These are phyloP conservation scores for Ceratocystis diversiconidia DNA, from an alignment of 2,329 filamentous ascomycete genomes.

Conservation along the genomic window DNA sequence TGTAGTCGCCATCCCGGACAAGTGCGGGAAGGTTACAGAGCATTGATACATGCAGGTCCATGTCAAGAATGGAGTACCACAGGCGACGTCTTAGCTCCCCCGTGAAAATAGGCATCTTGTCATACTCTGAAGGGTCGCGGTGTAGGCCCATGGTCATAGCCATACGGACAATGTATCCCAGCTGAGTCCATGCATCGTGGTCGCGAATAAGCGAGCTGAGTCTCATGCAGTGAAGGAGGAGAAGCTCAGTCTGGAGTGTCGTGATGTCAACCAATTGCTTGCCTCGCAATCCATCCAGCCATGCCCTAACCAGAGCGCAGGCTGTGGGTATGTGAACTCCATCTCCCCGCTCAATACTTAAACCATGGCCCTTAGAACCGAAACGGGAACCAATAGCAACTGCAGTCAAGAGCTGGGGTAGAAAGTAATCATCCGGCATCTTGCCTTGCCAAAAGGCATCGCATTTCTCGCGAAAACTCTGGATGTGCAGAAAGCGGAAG, in stretches of 20 bases:
- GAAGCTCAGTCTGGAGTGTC: slow-evolving; percentile 39
- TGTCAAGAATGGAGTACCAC: slow-evolving; percentile 43
- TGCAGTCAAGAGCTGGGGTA: slow-evolving; percentile 39
- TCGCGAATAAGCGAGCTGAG: slow-evolving; percentile 37
- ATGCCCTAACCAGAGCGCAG: slow-evolving; percentile 38
- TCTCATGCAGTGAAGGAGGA: slow-evolving; percentile 39
- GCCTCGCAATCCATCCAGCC: slow-evolving; percentile 38
- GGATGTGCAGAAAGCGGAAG: slow-evolving; percentile 39
- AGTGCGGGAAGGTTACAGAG: slow-evolving; percentile 38
- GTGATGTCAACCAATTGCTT: slow-evolving; percentile 39
- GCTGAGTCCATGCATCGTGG: slow-evolving; percentile 39
- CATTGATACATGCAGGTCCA: slow-evolving; percentile 41
- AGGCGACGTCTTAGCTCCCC: slow-evolving; percentile 40
- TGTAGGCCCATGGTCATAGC: slow-evolving; percentile 47
- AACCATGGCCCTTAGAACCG: slow-evolving; percentile 35
- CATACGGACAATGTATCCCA: slow-evolving; percentile 42
- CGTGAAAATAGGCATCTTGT: slow-evolving; percentile 35
- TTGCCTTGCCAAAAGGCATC: slow-evolving; percentile 38
- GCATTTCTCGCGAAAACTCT: slow-evolving; percentile 38
- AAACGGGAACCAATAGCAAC: slow-evolving; percentile 41
- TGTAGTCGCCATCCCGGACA: slow-evolving; percentile 39
- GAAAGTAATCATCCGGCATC: slow-evolving; percentile 34
- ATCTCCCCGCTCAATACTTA: slow-evolving; percentile 37
- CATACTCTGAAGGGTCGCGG: slow-evolving; percentile 41
- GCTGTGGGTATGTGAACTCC: slow-evolving; percentile 44